A percentile compares a stretch with the other conserved stretches of the same genome.
Conservation (phyloP, 768 basidiomycete genomes). For the Phylloporus sp. region DNA sequence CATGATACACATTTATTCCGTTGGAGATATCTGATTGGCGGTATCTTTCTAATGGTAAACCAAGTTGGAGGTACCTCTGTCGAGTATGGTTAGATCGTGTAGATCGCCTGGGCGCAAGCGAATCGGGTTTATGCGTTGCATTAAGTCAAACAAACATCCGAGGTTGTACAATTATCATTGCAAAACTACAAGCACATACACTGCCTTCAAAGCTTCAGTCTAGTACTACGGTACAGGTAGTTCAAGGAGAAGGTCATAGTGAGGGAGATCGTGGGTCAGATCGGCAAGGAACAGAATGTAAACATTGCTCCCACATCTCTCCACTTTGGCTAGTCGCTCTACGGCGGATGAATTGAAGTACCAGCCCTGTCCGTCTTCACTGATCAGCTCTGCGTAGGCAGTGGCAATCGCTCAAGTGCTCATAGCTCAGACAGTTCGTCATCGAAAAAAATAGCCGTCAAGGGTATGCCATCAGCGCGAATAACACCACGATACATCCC, state of each 20-base stretch:
- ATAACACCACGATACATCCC: constrained; percentile 86
- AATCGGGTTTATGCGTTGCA: no score
- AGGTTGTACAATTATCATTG: no score
- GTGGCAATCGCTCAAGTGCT: background rate
- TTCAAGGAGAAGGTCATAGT: no score
- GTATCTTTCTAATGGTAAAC: background rate
- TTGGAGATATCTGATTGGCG: background rate
- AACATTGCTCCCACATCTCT: no score
- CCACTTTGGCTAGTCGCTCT: no score
- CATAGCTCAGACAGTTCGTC: constrained; percentile 41
- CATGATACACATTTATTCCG: constrained; percentile 4
- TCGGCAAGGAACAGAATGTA: no score
- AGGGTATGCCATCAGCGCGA: constrained; percentile 60
- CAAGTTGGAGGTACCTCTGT: background rate
- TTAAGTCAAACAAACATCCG: no score
- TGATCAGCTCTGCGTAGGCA: constrained; percentile 32
- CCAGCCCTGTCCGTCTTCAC: constrained; percentile 22
- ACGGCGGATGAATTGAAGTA: constrained; percentile 35
- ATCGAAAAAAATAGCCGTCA: constrained; percentile 75
- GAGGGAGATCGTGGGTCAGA: no score
- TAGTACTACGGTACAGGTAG: no score
- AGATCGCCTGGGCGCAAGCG: background rate
- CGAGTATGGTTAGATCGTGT: background rate
- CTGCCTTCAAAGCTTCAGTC: no score
- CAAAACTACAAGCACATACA: no score